Evolutionary conservation across 1,284 basidiomycete species (phyloP).

Genomic region (Ceratobasidium sp.): DNA sequence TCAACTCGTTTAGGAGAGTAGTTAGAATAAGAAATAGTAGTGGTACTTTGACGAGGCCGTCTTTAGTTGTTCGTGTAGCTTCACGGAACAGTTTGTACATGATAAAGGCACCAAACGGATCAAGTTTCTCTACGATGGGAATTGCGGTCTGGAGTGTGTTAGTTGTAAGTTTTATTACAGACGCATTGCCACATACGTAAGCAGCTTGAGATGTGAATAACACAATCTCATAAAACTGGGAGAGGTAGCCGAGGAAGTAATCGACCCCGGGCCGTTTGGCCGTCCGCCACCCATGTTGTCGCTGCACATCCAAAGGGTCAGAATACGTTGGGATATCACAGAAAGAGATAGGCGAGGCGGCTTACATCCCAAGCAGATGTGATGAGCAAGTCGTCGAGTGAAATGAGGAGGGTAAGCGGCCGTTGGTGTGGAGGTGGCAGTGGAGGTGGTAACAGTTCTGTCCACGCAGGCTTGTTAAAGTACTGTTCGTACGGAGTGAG

Average conservation of each 20-base stretch:
- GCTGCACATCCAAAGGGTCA: constrained; percentile 61
- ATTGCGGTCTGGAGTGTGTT: constrained; percentile 75
- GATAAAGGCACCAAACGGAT: constrained; percentile 92
- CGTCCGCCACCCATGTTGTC: constrained; percentile 88
- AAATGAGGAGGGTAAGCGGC: constrained; percentile 92
- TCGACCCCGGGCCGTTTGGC: constrained; percentile 96
- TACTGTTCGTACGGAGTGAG: constrained; percentile 64
- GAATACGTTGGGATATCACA: not conserved
- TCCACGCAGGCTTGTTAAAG: constrained; percentile 93
- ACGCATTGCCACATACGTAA: constrained; percentile 72
- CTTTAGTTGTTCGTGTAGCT: constrained; percentile 82
- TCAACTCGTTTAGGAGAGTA: constrained; percentile 18
- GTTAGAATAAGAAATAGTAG: constrained; percentile 22
- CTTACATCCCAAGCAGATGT: constrained; percentile 95
- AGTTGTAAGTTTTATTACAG: constrained; percentile 16
- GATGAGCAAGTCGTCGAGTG: constrained; percentile 92
- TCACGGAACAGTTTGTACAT: constrained; percentile 93
- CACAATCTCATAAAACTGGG: constrained; percentile 98
- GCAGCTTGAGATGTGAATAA: constrained; percentile 92
- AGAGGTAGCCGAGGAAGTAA: constrained; percentile 96
- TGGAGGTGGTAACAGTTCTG: constrained; percentile 90
- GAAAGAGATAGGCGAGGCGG: constrained; percentile 50
- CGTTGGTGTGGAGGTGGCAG: constrained; percentile 87
- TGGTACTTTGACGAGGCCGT: constrained; percentile 82
- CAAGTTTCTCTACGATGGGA: constrained; percentile 94